phyloP scores from a whole-genome alignment of 2,329 filamentous ascomycete genomes.

The Graphilbum ipis-grandicollis region DNA sequence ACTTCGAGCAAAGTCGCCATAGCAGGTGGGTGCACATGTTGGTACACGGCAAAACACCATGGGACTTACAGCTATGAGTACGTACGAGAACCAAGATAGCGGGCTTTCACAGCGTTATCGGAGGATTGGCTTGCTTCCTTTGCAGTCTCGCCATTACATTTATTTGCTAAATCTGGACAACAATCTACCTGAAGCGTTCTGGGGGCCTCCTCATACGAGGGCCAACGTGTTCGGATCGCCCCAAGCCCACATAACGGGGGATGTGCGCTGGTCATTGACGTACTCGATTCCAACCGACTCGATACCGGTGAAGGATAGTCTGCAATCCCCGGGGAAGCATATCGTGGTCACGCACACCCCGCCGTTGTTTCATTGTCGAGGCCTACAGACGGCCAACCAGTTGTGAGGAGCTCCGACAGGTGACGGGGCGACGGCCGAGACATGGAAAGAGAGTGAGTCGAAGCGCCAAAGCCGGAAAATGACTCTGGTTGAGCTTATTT shows the following conservation, averaged over 20 bases:
- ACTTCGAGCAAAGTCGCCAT: slow-evolving; percentile 56
- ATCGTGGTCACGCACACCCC: slow-evolving; percentile 58
- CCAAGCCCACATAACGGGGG: no score
- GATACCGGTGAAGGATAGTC: no score
- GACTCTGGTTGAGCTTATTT: slow-evolving; percentile 44
- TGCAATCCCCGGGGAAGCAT: slow-evolving; percentile 41
- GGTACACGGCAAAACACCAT: slow-evolving; percentile 37
- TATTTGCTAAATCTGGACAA: slow-evolving; percentile 38
- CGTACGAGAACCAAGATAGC: no score
- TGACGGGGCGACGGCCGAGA: slow-evolving; percentile 29
- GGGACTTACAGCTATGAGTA: no score
- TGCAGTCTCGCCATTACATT: slow-evolving; percentile 42
- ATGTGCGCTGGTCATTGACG: no score
- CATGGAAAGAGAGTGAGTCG: slow-evolving; percentile 42
- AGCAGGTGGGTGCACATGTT: slow-evolving; percentile 38
- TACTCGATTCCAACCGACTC: no score
- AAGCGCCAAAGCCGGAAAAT: slow-evolving; percentile 30
- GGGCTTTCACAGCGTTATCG: no score
- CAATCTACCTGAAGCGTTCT: slow-evolving; percentile 34
- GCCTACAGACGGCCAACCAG: slow-evolving; percentile 26
- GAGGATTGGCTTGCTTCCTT: slow-evolving; percentile 37
- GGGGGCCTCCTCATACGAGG: slow-evolving; percentile 36
- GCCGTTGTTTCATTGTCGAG: slow-evolving; percentile 32
- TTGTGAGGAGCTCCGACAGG: slow-evolving; percentile 39
- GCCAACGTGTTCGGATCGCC: slow-evolving; percentile 60